Percentiles rank a stretch among this genome's conserved stretches.
Evolutionary conservation across 441 rosid genomes (phyloP).

Genomic region (Theobroma grandiflorum): DNA sequence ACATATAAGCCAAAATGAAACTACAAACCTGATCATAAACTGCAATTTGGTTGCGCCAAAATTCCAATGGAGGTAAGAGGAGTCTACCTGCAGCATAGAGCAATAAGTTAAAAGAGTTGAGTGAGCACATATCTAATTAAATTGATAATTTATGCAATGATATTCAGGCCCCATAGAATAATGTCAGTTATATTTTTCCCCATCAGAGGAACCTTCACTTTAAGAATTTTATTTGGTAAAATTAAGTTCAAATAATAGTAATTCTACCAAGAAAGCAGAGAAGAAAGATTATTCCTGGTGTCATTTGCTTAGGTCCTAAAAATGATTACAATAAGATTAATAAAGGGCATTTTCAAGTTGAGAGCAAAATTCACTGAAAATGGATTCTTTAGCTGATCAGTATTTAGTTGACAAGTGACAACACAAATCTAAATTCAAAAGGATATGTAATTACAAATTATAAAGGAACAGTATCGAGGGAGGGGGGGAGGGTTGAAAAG

Average conservation of each 20-base stretch:
- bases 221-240: neutral
- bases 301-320: constrained; percentile 4
- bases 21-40: constrained; percentile 69
- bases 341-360: neutral
- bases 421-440: neutral
- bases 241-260: neutral
- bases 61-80: constrained; percentile 68
- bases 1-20: constrained; percentile 16
- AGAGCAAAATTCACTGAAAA: constrained; percentile 13
- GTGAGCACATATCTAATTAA: neutral
- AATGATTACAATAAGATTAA: neutral
- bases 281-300: neutral
- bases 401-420: neutral
- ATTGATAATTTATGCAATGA: neutral
- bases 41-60: constrained; percentile 78
- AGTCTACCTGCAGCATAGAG: constrained; percentile 64
- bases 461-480: neutral
- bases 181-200: neutral
- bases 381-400: constrained; percentile 13
- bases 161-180: neutral
- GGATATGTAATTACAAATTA: neutral
- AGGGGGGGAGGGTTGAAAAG: neutral
- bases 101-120: constrained; percentile 32
- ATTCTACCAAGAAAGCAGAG: neutral
- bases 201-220: neutral